These are phyloP conservation scores for Turritis glabra DNA, from an alignment of 345 rosid genomes.

Conservation along the genomic window DNA sequence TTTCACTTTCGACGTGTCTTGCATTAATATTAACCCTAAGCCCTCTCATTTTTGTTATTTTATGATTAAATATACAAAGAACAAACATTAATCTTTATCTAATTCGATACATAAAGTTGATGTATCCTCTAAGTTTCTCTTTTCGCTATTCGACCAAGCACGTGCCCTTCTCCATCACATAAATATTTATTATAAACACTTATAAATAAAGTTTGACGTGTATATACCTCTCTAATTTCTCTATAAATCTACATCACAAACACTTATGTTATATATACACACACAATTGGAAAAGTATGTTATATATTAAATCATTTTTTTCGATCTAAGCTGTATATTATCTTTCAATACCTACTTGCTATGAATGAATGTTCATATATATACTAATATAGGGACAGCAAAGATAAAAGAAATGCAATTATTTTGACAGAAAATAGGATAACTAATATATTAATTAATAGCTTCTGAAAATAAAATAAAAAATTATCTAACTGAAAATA, in stretches of 20 bases:
- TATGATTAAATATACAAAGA: not conserved
- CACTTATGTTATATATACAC: not conserved
- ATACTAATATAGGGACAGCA: not conserved
- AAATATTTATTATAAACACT: not conserved
- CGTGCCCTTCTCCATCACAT: constrained; percentile 36
- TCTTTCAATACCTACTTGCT: not conserved
- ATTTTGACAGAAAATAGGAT: not conserved
- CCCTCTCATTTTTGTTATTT: constrained; percentile 10
- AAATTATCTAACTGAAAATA: not conserved
- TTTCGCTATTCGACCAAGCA: constrained; percentile 31
- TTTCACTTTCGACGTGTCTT: constrained; percentile 42
- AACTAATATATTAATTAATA: not conserved
- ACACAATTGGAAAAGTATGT: not conserved
- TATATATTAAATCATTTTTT: not conserved
- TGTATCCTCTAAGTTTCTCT: constrained; percentile 14
- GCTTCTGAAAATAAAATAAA: no score
- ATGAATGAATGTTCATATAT: no score
- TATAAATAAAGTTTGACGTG: constrained; percentile 33
- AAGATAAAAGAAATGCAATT: not conserved
- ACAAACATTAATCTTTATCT: constrained; percentile 17
- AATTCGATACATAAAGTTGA: constrained; percentile 29
- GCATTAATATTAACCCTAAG: constrained; percentile 32
- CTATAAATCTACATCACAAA: constrained; percentile 1
- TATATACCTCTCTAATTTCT: constrained; percentile 17
- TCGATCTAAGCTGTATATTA: not conserved